Conservation (phyloP, 2,329 filamentous ascomycete species). For the Cercospora zeae-maydis region DNA sequence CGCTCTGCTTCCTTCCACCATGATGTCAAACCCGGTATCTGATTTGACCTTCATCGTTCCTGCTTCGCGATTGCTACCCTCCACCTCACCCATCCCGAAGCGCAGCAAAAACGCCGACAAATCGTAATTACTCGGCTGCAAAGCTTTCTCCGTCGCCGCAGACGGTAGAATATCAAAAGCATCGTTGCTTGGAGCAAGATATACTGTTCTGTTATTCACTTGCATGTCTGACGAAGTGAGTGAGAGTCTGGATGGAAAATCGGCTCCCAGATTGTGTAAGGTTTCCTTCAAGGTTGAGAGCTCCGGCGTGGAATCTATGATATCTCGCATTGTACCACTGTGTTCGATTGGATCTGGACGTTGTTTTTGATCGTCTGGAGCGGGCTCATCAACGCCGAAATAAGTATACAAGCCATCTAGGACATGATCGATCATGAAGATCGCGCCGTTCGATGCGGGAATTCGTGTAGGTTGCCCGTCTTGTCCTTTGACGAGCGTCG, state of each 20-base stretch:
- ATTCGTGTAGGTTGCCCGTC: neutral
- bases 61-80: neutral
- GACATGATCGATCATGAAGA: slow-evolving; percentile 17
- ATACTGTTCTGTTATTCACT: slow-evolving; percentile 3
- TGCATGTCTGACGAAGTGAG: neutral
- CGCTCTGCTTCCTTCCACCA: neutral
- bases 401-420: slow-evolving; percentile 17
- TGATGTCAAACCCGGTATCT: slow-evolving; percentile 12
- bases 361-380: neutral
- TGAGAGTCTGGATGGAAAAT: slow-evolving; percentile 13
- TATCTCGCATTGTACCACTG: slow-evolving; percentile 14
- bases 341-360: neutral
- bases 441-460: slow-evolving; percentile 16
- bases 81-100: slow-evolving; percentile 12
- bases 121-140: slow-evolving; percentile 13
- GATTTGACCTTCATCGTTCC: neutral
- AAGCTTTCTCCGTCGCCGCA: neutral
- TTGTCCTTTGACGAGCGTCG: slow-evolving; percentile 8
- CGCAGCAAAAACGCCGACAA: slow-evolving; percentile 11
- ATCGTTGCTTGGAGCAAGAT: slow-evolving; percentile 17
- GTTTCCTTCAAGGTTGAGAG: slow-evolving; percentile 9
- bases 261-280: slow-evolving; percentile 2
- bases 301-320: slow-evolving; percentile 4
- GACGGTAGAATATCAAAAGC: slow-evolving; percentile 16
- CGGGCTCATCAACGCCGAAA: slow-evolving; percentile 9